Evolutionary conservation across 140 eudicot species (phyloP), one percentile per base, ranked within the genome.

Genomic region (Flaveria floridana): DNA sequence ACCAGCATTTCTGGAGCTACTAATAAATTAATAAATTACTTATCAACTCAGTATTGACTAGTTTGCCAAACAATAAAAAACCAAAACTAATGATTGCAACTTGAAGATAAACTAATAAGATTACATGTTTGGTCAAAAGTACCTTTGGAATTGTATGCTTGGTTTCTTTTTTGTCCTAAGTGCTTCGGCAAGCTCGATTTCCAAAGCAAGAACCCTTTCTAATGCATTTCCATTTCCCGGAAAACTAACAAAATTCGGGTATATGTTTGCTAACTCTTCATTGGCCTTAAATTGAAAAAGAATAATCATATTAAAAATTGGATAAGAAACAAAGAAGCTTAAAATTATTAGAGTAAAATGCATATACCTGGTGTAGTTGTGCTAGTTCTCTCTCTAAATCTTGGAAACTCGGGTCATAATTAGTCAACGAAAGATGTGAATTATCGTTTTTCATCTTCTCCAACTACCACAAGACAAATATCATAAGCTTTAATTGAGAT

Each of bases 131-230:
- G 44, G 30, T 53, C 16, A 65, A 30, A 58, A 39, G 67, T 13
- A 94, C 99, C 99, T 95, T 84, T 95, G 99, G 86, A 91, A 91
- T 63, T 83, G 96, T 71, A 82, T 50, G 79, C 80, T 85, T 3
- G 96, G 71, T 84, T 86, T 95, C 78, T 82, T 85, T 82, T 95
- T 88, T 57, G 89, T 75, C 81, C 83, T 81, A 75, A 95, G 78
- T 66, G 97, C 85, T 84, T 95, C 99, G 13, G 99, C 99, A 7
- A 95, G 97, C 90, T 95, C 99, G 12, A 91, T 84, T 84, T 90
- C 99, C 80, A 95, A 81, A 42, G 99, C 97, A 78, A 95, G 97
- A 21, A 95, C 97, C 79, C 97, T 80, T 80, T 89, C 96, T 72
- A 95, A 73, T 6, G 99, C 89, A 66, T 95, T 95, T 53, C 97